Evolutionary conservation across 306 rosid species (phyloP).

Genomic region (Quercus alba): DNA sequence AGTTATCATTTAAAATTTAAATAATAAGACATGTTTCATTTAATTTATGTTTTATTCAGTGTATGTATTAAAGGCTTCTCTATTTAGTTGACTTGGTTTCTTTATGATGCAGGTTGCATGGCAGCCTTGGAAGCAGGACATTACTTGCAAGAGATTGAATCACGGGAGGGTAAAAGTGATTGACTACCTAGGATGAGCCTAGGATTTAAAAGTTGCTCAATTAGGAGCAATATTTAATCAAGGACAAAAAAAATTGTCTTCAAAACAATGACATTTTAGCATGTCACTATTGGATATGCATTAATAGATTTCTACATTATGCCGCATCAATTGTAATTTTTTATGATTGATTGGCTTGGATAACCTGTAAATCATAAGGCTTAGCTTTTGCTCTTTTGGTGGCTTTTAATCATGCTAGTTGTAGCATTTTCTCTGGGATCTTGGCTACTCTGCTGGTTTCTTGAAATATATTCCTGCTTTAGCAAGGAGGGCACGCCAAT

Average conservation of each 20-base stretch:
- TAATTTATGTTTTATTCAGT: neutral
- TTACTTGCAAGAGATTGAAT: too few relatives aligned
- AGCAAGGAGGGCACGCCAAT: neutral
- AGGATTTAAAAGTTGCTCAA: slow-evolving; percentile 5
- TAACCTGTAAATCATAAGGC: neutral
- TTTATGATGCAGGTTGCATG: slow-evolving; percentile 41
- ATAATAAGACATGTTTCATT: neutral
- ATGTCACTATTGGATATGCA: too few relatives aligned
- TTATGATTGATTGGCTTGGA: too few relatives aligned
- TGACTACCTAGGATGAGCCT: slow-evolving; percentile 35
- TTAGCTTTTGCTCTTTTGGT: neutral
- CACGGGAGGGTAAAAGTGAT: slow-evolving; percentile 52
- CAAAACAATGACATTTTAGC: neutral
- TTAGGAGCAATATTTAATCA: slow-evolving; percentile 43
- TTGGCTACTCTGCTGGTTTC: too few relatives aligned
- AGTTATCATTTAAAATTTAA: neutral
- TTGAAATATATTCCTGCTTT: neutral
- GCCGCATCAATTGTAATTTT: too few relatives aligned
- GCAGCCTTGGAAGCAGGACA: too few relatives aligned
- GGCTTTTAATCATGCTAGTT: too few relatives aligned
- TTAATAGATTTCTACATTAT: too few relatives aligned
- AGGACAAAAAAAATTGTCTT: neutral
- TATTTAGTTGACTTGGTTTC: neutral
- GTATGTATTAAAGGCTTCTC: neutral
- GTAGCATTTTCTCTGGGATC: too few relatives aligned